These are phyloP conservation scores for Capronia americana DNA, from an alignment of 2,329 filamentous ascomycete species.

Conservation along the genomic window DNA sequence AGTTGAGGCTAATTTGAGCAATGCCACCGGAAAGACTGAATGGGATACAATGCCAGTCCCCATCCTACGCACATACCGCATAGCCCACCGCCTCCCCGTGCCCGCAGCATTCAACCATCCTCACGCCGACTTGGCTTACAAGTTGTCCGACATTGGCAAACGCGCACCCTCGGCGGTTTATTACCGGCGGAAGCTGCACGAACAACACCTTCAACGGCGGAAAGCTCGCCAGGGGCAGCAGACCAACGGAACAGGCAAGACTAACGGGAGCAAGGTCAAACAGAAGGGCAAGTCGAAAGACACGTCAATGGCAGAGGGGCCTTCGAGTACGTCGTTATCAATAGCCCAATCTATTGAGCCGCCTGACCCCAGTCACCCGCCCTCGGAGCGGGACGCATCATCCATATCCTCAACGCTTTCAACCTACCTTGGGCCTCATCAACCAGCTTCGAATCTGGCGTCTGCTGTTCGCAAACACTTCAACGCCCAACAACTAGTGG, in stretches of 20 bases:
- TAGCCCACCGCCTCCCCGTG: constrained; percentile 54
- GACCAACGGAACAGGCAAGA: constrained; percentile 24
- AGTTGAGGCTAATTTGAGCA: constrained; percentile 3
- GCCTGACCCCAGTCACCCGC: constrained; percentile 22
- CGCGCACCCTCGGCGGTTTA: constrained; percentile 54
- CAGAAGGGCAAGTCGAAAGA: constrained; percentile 27
- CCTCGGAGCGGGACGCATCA: constrained; percentile 17
- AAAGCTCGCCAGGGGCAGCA: constrained; percentile 29
- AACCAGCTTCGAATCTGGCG: constrained; percentile 43
- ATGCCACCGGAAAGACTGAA: constrained; percentile 30
- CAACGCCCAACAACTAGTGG: constrained; percentile 50
- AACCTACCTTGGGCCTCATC: constrained; percentile 25
- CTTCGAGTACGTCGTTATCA: constrained; percentile 17
- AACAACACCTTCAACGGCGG: constrained; percentile 34
- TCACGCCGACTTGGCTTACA: constrained; percentile 56
- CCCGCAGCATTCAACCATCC: constrained; percentile 52
- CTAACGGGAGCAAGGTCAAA: constrained; percentile 20
- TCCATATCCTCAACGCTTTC: constrained; percentile 20
- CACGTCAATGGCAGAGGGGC: constrained; percentile 8
- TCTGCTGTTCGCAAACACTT: constrained; percentile 55
- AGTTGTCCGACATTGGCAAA: constrained; percentile 51
- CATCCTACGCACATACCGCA: constrained; percentile 55
- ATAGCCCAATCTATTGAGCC: constrained; percentile 31
- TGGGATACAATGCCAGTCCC: constrained; percentile 32
- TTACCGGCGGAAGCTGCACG: constrained; percentile 42